Conservation (phyloP, 768 basidiomycete genomes). For the Zangia roseola region DNA sequence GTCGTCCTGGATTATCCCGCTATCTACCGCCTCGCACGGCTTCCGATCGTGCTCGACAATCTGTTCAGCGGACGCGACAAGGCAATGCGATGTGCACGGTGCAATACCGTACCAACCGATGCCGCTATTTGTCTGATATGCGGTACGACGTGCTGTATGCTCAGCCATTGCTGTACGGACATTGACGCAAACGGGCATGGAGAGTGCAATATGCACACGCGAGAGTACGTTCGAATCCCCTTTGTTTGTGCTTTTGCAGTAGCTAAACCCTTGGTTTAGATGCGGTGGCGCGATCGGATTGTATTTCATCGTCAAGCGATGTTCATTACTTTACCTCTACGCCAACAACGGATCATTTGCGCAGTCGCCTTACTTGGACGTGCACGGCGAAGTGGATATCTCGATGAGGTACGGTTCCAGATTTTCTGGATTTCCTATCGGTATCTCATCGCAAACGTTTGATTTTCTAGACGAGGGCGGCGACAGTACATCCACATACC, state of each 20-base stretch:
- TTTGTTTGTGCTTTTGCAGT: not conserved
- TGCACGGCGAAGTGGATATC: slow-evolving; percentile 90
- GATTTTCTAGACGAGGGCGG: slow-evolving; percentile 66
- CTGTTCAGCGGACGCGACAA: slow-evolving; percentile 76
- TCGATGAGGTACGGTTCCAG: slow-evolving; percentile 71
- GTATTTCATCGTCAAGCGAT: slow-evolving; percentile 90
- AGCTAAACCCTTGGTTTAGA: slow-evolving; percentile 39
- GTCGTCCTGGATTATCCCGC: slow-evolving; percentile 80
- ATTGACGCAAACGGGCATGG: slow-evolving; percentile 56
- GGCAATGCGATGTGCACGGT: slow-evolving; percentile 70
- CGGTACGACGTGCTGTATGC: slow-evolving; percentile 83
- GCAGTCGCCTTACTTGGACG: slow-evolving; percentile 88
- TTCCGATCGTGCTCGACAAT: slow-evolving; percentile 82
- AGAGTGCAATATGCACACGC: slow-evolving; percentile 93
- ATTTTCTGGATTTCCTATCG: not conserved
- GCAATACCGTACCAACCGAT: slow-evolving; percentile 75
- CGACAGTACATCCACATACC: slow-evolving; percentile 83
- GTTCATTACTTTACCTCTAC: slow-evolving; percentile 86
- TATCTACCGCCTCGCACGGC: slow-evolving; percentile 76
- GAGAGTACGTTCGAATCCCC: slow-evolving; percentile 69
- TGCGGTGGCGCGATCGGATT: slow-evolving; percentile 89
- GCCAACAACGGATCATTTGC: slow-evolving; percentile 87
- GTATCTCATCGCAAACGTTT: not conserved
- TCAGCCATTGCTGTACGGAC: slow-evolving; percentile 89
- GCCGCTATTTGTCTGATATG: slow-evolving; percentile 93